Base-by-base conservation (phyloP, 75 land plant genomes). In the Cupressus sempervirens region DNA sequence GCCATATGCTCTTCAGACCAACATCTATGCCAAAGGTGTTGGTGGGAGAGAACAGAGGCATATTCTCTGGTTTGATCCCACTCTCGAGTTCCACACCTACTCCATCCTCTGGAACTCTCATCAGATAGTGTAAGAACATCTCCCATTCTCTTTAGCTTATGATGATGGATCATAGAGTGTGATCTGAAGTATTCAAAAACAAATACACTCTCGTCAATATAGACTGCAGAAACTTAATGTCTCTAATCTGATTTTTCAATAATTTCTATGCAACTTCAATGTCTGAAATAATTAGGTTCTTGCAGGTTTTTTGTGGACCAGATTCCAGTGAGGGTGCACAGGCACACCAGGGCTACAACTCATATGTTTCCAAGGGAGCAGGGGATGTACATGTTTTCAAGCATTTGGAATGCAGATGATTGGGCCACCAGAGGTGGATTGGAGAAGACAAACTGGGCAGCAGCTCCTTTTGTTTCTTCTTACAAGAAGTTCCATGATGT, bases 1-100 rank as follows among this genome's bases (percentile, higher is more conserved):
- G 35, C 89, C 89, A 38, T 88, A 88, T 76, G 40, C 76, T 11
- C 81, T 88, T 3, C 89, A 88, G 67, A 88, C 89, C 11, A 88
- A 88, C 53, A 80, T 88, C 29, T 88, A 88, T 38, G 89, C 89
- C 14, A 88, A 87, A 35, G 89, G 89, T 15, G 46, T 50, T n/a
- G 89, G 89, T 0, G 97, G 95, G 8, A 86, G 98, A 58, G 97
- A 96, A 84, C 86, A 95, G 91, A 86, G 87, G 82, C 91, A 90
- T 76, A 93, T 92, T 70, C 95, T 96, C 72, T 96, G 98, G 97
- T 96, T 95, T 74, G 97, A 96, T 76, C 98, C 98, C n/a, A 92
- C 97, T 6, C 85, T 89, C 23, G 89, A 91, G 41, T 96, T 90
- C 58, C 98, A 96, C 83, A 84, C 91, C 76, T 96, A 96, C 83